Conservation (phyloP, 1,139 yeast species). For the Arxiozyma slooffiae region DNA sequence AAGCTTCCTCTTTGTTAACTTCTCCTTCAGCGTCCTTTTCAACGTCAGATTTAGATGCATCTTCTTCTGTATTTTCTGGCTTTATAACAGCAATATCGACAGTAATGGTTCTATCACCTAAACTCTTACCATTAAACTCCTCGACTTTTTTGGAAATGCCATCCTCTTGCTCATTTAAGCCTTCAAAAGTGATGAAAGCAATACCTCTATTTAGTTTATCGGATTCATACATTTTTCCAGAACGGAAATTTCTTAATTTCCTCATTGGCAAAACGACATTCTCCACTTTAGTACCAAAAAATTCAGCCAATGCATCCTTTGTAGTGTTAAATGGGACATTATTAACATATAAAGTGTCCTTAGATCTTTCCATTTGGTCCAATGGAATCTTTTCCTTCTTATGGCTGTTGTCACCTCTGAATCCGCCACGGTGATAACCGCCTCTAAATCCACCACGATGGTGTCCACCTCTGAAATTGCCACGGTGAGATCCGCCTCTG, state of each 20-base stretch:
- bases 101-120: constrained; percentile 26
- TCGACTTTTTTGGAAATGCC: constrained; percentile 17
- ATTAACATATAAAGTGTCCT: constrained; percentile 28
- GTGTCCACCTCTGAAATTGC: constrained; percentile 12
- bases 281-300: constrained; percentile 25
- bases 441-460: constrained; percentile 15
- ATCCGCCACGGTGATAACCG: constrained; percentile 15
- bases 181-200: constrained; percentile 27
- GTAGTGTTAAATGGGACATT: constrained; percentile 30
- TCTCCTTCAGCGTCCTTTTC: constrained; percentile 6
- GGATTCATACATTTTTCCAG: constrained; percentile 22
- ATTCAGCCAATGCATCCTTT: constrained; percentile 26
- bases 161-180: constrained; percentile 12
- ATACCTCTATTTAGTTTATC: constrained; percentile 29
- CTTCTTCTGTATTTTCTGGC: constrained; percentile 17
- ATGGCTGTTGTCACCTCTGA: constrained; percentile 14
- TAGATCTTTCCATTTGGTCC: constrained; percentile 29
- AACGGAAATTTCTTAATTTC: constrained; percentile 25
- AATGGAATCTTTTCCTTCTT: constrained; percentile 24
- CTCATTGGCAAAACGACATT: constrained; percentile 29
- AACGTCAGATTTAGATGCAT: constrained; percentile 2
- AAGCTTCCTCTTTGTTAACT: neutral
- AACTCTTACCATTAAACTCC: constrained; percentile 25
- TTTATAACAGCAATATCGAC: constrained; percentile 30
- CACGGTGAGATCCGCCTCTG: constrained; percentile 14